Percentiles rank a stretch among this genome's conserved stretches.
Conservation (phyloP, 768 basidiomycete genomes). For the Kwoniella heveanensis region DNA sequence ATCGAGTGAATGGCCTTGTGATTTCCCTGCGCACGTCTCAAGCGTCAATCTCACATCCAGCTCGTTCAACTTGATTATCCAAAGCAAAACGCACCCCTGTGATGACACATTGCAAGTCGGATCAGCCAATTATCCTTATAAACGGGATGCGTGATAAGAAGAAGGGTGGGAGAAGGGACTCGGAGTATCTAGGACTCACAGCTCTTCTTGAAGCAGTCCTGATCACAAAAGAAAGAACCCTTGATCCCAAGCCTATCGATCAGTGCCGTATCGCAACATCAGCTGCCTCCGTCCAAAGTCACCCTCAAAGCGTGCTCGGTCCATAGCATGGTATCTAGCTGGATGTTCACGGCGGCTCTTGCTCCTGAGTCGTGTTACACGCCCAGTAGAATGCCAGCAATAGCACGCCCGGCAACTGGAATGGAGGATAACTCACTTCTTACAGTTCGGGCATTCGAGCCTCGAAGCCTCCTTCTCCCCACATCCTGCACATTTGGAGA, state of each 20-base stretch:
- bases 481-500: slow-evolving; percentile 54
- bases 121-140: slow-evolving; percentile 26
- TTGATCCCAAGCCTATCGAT: slow-evolving; percentile 57
- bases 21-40: slow-evolving; percentile 23
- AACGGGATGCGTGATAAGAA: background rate
- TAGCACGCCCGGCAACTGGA: no score
- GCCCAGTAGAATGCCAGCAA: no score
- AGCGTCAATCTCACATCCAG: no score
- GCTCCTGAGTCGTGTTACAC: no score
- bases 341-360: no score
- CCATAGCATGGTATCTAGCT: no score
- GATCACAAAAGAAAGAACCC: slow-evolving; percentile 73
- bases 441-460: slow-evolving; percentile 91
- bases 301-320: no score
- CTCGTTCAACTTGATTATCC: no score
- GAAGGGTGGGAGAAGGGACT: slow-evolving; percentile 44
- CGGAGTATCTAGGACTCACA: slow-evolving; percentile 72
- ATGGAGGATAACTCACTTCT: slow-evolving; percentile 74
- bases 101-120: slow-evolving; percentile 21
- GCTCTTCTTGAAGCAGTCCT: slow-evolving; percentile 92
- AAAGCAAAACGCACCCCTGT: no score
- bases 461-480: slow-evolving; percentile 79
- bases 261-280: no score
- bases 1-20: slow-evolving; percentile 55
- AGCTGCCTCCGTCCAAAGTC: no score